Conservation (phyloP, 768 basidiomycete genomes). For the Lactifluus piperatus region DNA sequence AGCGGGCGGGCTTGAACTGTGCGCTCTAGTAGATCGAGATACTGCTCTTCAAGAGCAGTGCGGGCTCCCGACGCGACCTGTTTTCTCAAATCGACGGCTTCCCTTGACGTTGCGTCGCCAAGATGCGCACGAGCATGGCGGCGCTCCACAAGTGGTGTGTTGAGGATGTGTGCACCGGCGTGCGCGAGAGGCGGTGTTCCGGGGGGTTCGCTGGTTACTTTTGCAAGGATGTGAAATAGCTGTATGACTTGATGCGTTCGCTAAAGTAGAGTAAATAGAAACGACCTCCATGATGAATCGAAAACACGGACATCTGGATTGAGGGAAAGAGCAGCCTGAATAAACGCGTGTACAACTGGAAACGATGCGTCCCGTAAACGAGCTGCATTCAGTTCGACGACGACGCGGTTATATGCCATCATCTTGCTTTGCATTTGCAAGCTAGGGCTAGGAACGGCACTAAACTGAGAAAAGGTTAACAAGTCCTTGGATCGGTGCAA, state of each 20-base stretch:
- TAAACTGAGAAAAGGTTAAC: conserved; percentile 27
- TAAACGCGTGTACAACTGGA: conserved; percentile 65
- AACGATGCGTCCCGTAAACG: conserved; percentile 64
- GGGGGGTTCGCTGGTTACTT: conserved; percentile 72
- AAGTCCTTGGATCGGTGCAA: not conserved
- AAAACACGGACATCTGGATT: conserved; percentile 43
- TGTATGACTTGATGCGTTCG: conserved; percentile 53
- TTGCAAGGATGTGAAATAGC: conserved; percentile 63
- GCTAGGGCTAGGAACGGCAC: conserved; percentile 46
- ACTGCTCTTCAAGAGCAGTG: conserved; percentile 83
- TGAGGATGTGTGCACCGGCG: conserved; percentile 73
- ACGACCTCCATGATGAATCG: not conserved
- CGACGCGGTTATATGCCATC: conserved; percentile 88
- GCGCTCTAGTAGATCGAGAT: conserved; percentile 74
- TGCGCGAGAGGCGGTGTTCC: conserved; percentile 69
- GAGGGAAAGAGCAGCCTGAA: conserved; percentile 55
- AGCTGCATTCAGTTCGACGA: conserved; percentile 68
- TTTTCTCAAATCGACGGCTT: conserved; percentile 53
- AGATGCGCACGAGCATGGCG: conserved; percentile 78
- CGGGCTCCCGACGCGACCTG: conserved; percentile 74
- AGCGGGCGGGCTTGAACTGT: conserved; percentile 73
- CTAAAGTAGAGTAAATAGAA: conserved; percentile 25
- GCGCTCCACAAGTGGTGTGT: conserved; percentile 70
- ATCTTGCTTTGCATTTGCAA: conserved; percentile 87
- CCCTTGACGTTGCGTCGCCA: conserved; percentile 51